Evolutionary conservation across 2,329 filamentous ascomycete species (phyloP).

Genomic region (Penicillium nordicum): DNA sequence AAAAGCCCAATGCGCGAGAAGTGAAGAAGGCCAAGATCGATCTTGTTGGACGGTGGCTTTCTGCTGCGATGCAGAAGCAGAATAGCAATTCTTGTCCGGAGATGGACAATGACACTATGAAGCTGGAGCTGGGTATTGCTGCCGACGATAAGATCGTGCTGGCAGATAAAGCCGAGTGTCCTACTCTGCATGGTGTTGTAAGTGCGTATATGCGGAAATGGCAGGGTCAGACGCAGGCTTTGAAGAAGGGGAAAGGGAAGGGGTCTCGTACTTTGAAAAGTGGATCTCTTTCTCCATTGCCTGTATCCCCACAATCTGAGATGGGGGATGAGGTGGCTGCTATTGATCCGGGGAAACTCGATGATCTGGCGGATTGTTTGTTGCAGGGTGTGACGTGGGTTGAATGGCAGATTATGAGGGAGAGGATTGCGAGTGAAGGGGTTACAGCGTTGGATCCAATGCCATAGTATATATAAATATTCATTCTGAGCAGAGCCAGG

Average conservation of each 20-base stretch:
- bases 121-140: not conserved
- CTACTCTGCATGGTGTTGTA: constrained; percentile 22
- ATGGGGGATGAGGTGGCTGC: not conserved
- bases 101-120: not conserved
- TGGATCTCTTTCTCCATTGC: not conserved
- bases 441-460: constrained; percentile 13
- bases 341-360: constrained; percentile 57
- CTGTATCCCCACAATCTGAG: not conserved
- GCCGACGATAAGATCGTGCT: constrained; percentile 14
- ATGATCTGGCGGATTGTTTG: constrained; percentile 77
- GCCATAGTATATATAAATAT: not conserved
- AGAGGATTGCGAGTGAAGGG: constrained; percentile 26
- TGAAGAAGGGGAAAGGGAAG: not conserved
- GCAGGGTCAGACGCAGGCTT: constrained; percentile 20
- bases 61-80: not conserved
- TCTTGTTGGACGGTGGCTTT: constrained; percentile 56
- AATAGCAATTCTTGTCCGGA: constrained; percentile 2
- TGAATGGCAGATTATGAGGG: constrained; percentile 60
- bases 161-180: constrained; percentile 13
- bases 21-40: constrained; percentile 59
- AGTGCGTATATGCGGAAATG: constrained; percentile 32
- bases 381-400: constrained; percentile 75
- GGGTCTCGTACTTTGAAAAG: not conserved
- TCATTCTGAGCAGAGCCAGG: not conserved
- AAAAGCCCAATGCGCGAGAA: constrained; percentile 24